These are phyloP conservation scores for Aureobasidium vineae DNA, from an alignment of 2,329 filamentous ascomycete species.

Conservation along the genomic window DNA sequence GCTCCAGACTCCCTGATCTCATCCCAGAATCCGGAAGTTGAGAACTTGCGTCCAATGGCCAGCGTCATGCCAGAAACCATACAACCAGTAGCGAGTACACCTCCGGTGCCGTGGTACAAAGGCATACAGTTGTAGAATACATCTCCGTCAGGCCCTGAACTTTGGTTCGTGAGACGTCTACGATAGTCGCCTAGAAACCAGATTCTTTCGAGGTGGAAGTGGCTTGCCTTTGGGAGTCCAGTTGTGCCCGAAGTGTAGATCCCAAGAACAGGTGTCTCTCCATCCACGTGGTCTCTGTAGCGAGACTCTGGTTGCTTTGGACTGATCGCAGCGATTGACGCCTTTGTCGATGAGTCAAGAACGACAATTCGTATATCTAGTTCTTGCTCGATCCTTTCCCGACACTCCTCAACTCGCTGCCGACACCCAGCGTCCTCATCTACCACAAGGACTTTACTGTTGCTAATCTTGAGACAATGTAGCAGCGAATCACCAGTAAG, in stretches of 20 bases:
- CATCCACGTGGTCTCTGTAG: constrained; percentile 53
- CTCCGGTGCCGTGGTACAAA: constrained; percentile 72
- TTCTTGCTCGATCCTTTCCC: constrained; percentile 50
- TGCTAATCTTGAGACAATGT: constrained; percentile 41
- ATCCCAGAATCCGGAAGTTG: constrained; percentile 66
- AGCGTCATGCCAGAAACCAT: constrained; percentile 57
- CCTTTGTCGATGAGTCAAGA: constrained; percentile 52
- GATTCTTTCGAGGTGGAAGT: constrained; percentile 55
- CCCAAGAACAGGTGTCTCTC: constrained; percentile 58
- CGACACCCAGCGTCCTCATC: constrained; percentile 52
- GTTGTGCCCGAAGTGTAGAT: constrained; percentile 69
- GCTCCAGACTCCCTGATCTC: constrained; percentile 67
- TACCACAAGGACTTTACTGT: constrained; percentile 46
- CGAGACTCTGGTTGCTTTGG: constrained; percentile 56
- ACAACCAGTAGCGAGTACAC: constrained; percentile 49
- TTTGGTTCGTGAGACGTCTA: constrained; percentile 38
- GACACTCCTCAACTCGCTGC: constrained; percentile 56
- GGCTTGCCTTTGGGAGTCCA: constrained; percentile 69
- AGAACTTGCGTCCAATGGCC: constrained; percentile 66
- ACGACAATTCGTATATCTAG: constrained; percentile 56
- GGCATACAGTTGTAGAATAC: constrained; percentile 77
- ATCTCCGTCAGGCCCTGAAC: constrained; percentile 49
- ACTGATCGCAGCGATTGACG: constrained; percentile 49
- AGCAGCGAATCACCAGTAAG: constrained; percentile 38
- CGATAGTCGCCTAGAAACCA: constrained; percentile 39